These are phyloP conservation scores for Cutaneotrichosporon cavernicola DNA, from an alignment of 1,284 basidiomycete species.

Conservation along the genomic window DNA sequence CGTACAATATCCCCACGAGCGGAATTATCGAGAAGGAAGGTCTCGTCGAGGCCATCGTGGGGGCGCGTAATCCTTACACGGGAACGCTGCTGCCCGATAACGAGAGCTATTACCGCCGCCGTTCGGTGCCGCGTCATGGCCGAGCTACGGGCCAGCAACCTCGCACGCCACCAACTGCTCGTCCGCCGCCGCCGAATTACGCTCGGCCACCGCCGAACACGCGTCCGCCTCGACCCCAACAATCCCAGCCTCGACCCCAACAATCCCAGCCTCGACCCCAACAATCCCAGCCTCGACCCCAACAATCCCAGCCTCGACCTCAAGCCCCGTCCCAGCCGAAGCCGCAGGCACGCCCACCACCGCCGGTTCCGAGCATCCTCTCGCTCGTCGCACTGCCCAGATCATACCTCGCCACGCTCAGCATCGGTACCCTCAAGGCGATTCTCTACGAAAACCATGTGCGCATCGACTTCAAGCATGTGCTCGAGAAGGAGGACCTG, in stretches of 20 bases:
- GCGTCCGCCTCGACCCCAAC: constrained; percentile 19
- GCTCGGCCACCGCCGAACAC: constrained; percentile 21
- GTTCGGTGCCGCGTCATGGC: constrained; percentile 42
- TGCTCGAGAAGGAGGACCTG: constrained; percentile 61
- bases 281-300: constrained; percentile 23
- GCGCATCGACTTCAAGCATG: constrained; percentile 53
- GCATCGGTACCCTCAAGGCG: constrained; percentile 67
- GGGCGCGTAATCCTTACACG: constrained; percentile 41
- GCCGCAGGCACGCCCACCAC: constrained; percentile 15
- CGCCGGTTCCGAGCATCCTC: constrained; percentile 60
- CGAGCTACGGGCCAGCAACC: not conserved
- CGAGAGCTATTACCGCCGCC: constrained; percentile 49
- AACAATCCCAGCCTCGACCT: constrained; percentile 23
- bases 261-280: constrained; percentile 24
- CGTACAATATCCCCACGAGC: constrained; percentile 45
- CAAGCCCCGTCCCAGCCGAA: constrained; percentile 16
- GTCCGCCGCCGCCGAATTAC: constrained; percentile 18
- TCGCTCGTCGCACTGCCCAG: constrained; percentile 64
- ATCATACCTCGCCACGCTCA: constrained; percentile 61
- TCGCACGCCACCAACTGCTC: constrained; percentile 9
- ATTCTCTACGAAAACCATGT: constrained; percentile 64
- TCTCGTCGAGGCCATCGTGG: constrained; percentile 46
- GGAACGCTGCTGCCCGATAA: constrained; percentile 46
- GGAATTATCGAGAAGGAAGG: constrained; percentile 51
- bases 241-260: constrained; percentile 21